phyloP scores from a whole-genome alignment of 805 yeast genomes.

The Candida khao-thaluensis region DNA sequence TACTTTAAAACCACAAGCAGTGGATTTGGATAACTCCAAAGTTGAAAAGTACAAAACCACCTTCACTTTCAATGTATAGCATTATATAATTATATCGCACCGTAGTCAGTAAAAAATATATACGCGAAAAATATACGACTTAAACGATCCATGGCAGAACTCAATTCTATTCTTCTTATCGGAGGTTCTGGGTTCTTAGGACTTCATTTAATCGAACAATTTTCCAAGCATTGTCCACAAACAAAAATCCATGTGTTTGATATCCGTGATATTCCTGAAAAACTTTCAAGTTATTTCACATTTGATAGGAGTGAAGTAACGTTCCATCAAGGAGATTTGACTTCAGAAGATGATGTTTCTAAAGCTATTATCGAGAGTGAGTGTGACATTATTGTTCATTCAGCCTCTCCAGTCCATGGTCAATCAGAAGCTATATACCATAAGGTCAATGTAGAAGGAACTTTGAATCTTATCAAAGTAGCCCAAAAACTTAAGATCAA shows the following conservation, averaged over 20 bases:
- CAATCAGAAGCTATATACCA: constrained; percentile 76
- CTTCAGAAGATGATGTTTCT: constrained; percentile 66
- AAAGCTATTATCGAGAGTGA: constrained; percentile 56
- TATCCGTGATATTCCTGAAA: constrained; percentile 81
- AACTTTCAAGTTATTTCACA: constrained; percentile 67
- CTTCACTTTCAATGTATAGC: constrained; percentile 21
- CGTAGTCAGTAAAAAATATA: not conserved
- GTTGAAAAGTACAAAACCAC: constrained; percentile 25
- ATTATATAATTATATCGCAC: constrained; percentile 4
- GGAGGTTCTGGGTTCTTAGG: constrained; percentile 98
- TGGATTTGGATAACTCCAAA: constrained; percentile 20
- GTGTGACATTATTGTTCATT: constrained; percentile 83
- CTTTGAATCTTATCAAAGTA: constrained; percentile 66
- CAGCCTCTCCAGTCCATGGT: constrained; percentile 97
- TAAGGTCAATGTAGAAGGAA: constrained; percentile 90
- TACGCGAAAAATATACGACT: constrained; percentile 3
- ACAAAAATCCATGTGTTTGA: constrained; percentile 87
- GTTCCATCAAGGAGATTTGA: constrained; percentile 80
- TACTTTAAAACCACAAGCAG: constrained; percentile 16
- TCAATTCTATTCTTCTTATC: constrained; percentile 66
- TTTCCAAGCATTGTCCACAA: constrained; percentile 59
- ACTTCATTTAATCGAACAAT: constrained; percentile 84
- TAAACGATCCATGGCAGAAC: constrained; percentile 8
- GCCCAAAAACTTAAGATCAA: constrained; percentile 52
- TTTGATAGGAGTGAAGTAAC: constrained; percentile 59